Conservation (phyloP, 164 flowering plant species). For the Tinospora cordifolia region DNA sequence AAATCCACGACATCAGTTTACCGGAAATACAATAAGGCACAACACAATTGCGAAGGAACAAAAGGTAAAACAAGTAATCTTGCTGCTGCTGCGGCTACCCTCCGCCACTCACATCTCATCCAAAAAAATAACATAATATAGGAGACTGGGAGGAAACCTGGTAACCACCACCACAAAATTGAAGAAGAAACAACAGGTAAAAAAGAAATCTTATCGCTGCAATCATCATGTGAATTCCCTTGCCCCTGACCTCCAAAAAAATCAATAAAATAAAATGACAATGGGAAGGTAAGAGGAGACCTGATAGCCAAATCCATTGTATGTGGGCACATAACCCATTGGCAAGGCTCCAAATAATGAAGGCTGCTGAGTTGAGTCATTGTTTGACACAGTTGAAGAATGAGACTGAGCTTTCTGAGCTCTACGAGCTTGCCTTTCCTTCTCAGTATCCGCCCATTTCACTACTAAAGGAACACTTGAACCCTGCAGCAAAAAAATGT, state of each 20-base stretch:
- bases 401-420: slow-evolving; percentile 84
- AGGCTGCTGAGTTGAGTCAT: slow-evolving; percentile 59
- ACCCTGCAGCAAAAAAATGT: slow-evolving; percentile 42
- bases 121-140: no score
- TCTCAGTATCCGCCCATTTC: slow-evolving; percentile 99
- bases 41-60: not conserved
- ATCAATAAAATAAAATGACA: not conserved
- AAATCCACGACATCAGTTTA: not conserved
- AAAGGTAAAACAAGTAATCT: not conserved
- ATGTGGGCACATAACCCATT: slow-evolving; percentile 71
- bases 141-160: no score
- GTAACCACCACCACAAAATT: no score
- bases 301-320: slow-evolving; percentile 93
- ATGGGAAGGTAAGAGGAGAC: slow-evolving; percentile 26
- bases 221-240: no score
- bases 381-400: slow-evolving; percentile 37
- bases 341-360: slow-evolving; percentile 86
- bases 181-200: no score
- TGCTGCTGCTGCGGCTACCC: not conserved
- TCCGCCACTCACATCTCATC: no score
- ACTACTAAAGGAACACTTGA: slow-evolving; percentile 93
- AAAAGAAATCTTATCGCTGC: no score
- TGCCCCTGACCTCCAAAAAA: no score
- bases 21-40: not conserved
- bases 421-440: slow-evolving; percentile 88